Evolutionary conservation across 257 asterid species (phyloP).

Genomic region (Solanum megistacrolobum): DNA sequence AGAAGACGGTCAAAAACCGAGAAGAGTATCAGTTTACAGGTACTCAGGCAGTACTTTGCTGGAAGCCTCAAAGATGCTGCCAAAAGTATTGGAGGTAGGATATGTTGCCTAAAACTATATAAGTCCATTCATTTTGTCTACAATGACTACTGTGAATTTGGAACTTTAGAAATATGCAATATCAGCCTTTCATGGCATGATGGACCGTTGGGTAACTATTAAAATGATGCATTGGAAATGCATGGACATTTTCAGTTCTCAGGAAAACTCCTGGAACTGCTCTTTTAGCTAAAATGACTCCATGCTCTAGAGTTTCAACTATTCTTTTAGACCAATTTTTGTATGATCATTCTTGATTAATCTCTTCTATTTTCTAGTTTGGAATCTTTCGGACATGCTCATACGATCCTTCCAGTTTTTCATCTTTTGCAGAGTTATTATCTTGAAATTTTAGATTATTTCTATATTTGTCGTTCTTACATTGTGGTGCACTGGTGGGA

Average conservation of each 20-base stretch:
- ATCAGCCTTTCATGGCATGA: neutral
- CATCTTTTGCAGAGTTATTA: neutral
- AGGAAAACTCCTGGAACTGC: neutral
- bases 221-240: neutral
- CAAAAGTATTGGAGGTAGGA: conserved; percentile 65
- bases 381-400: neutral
- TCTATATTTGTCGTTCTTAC: neutral
- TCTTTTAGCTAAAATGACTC: neutral
- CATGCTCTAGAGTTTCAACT: neutral
- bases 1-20: conserved; percentile 49
- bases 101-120: neutral
- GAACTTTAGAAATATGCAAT: neutral
- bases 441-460: neutral
- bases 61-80: conserved; percentile 91
- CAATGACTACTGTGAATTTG: neutral
- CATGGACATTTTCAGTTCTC: neutral
- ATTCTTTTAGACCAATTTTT: neutral
- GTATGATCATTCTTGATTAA: neutral
- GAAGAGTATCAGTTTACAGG: conserved; percentile 66
- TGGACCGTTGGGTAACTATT: neutral
- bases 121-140: neutral
- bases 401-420: neutral
- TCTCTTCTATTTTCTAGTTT: neutral
- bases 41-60: conserved; percentile 57
- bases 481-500: no score